A percentile compares a stretch with the other conserved stretches of the same genome.
phyloP scores from a whole-genome alignment of 2,329 filamentous ascomycete genomes.

The Nigrospora oryzae region DNA sequence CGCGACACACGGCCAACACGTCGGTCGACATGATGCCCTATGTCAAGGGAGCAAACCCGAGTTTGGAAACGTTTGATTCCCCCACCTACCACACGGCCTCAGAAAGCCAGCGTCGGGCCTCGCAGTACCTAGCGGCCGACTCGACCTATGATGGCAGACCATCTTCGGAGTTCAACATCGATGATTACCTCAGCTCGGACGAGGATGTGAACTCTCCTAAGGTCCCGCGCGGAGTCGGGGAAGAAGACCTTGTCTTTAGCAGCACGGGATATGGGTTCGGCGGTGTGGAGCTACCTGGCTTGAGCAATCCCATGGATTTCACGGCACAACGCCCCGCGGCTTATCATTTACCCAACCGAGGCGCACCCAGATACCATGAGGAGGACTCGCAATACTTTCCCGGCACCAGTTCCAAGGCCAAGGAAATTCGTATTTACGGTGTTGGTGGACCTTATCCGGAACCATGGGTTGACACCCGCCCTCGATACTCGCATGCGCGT shows the following conservation, averaged over 20 bases:
- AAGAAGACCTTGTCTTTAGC: slow-evolving; percentile 5
- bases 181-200: slow-evolving; percentile 4
- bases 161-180: slow-evolving; percentile 2
- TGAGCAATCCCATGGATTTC: slow-evolving; percentile 1
- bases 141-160: background rate
- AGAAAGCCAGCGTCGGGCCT: slow-evolving; percentile 4
- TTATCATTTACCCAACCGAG: background rate
- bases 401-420: background rate
- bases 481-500: background rate
- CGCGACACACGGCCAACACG: slow-evolving; percentile 34
- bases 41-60: slow-evolving; percentile 6
- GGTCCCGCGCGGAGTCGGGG: slow-evolving; percentile 1
- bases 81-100: background rate
- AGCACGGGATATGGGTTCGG: slow-evolving; percentile 3
- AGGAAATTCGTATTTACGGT: background rate
- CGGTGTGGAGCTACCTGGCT: slow-evolving; percentile 3
- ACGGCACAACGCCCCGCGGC: background rate
- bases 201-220: slow-evolving; percentile 1
- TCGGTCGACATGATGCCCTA: slow-evolving; percentile 29
- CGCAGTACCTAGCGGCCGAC: background rate
- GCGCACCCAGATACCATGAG: too few species aligned
- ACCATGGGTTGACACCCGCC: background rate
- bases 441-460: background rate
- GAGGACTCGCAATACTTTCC: too few species aligned
- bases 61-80: slow-evolving; percentile 4